A percentile compares a stretch with the other conserved stretches of the same genome.
Evolutionary conservation across 1,284 basidiomycete species (phyloP).

Genomic region (Rhodotorula mucilaginosa): DNA sequence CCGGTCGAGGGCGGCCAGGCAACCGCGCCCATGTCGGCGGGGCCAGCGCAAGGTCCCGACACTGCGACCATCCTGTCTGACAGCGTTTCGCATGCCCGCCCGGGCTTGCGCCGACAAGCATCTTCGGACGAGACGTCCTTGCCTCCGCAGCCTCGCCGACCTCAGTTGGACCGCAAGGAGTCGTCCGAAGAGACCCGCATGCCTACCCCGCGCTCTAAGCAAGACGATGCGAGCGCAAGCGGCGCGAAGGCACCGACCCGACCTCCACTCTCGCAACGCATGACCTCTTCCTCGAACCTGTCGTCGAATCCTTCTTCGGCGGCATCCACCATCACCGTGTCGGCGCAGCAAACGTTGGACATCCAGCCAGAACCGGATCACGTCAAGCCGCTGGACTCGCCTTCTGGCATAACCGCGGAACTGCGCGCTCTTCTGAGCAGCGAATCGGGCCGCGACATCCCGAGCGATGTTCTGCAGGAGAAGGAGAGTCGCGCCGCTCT

Average conservation of each 20-base stretch:
- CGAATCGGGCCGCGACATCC: background rate
- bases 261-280: slow-evolving; percentile 1
- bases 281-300: background rate
- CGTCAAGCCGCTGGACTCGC: background rate
- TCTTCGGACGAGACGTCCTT: background rate
- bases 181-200: background rate
- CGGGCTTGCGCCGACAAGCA: background rate
- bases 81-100: background rate
- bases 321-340: background rate
- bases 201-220: no score
- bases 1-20: background rate
- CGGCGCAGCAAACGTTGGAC: background rate
- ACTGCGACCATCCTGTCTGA: background rate
- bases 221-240: no score
- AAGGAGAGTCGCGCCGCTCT: background rate
- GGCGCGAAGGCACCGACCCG: background rate
- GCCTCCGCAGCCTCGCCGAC: background rate
- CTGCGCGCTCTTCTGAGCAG: background rate
- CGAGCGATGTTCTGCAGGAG: slow-evolving; percentile 1
- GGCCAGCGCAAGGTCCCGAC: no score
- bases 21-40: no score
- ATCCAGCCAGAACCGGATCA: background rate
- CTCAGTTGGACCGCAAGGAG: background rate
- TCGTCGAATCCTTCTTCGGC: background rate
- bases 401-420: background rate